Percentiles rank a stretch among this genome's conserved stretches.
Conservation (phyloP, 495 filamentous ascomycete species). For the Penicillium pancosmium region DNA sequence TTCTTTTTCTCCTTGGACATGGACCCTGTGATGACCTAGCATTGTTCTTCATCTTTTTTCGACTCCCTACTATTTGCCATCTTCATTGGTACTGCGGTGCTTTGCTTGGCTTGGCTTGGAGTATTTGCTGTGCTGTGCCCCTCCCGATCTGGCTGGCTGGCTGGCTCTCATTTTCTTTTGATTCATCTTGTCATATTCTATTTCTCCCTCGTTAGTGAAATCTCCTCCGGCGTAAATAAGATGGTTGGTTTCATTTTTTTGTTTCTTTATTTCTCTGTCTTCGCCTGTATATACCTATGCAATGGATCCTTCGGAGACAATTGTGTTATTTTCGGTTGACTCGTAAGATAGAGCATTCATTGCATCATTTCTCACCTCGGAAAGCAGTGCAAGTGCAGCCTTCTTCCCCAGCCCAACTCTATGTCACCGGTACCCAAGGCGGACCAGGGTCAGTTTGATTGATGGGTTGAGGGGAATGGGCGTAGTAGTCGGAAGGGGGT, state of each 20-base stretch:
- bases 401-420: conserved; percentile 85
- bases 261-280: background rate
- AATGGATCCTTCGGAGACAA: background rate
- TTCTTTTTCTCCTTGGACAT: background rate
- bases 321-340: no score
- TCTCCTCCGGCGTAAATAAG: conserved; percentile 6
- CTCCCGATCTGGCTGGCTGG: background rate
- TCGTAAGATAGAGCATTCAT: no score
- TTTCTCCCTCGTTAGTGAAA: background rate
- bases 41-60: background rate
- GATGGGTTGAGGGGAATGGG: background rate
- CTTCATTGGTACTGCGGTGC: background rate
- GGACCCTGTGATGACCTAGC: conserved; percentile 2
- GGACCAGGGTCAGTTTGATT: background rate
- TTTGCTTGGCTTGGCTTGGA: no score
- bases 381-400: conserved; percentile 65
- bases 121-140: no score
- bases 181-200: background rate
- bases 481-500: background rate
- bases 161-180: background rate
- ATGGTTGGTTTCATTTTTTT: conserved; percentile 1
- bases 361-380: conserved; percentile 75
- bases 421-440: conserved; percentile 54
- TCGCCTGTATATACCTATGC: conserved; percentile 2
- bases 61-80: background rate